These are phyloP conservation scores for Ganoderma leucocontextum DNA, from an alignment of 1,284 basidiomycete species.

Conservation along the genomic window DNA sequence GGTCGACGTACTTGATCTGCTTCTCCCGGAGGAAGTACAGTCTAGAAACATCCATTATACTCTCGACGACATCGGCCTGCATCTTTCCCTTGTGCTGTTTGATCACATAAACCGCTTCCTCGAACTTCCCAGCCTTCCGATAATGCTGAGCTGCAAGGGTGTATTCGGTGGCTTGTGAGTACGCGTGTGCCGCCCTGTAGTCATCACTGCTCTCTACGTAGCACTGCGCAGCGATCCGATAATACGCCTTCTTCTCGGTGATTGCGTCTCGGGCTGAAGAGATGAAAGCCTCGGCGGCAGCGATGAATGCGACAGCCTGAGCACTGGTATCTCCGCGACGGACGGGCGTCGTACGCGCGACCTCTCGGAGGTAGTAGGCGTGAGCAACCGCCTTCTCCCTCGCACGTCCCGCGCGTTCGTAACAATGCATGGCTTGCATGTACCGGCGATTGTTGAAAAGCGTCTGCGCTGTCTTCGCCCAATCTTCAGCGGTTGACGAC, in stretches of 20 bases:
- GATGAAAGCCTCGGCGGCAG: conserved; percentile 59
- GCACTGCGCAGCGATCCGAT: conserved; percentile 61
- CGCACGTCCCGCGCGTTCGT: conserved; percentile 57
- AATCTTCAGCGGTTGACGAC: conserved; percentile 58
- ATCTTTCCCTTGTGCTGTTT: conserved; percentile 45
- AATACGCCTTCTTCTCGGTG: conserved; percentile 48
- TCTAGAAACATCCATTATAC: conserved; percentile 57
- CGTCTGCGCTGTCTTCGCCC: conserved; percentile 58
- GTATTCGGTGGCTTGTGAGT: conserved; percentile 53
- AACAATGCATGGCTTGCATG: conserved; percentile 69
- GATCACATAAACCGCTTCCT: conserved; percentile 60
- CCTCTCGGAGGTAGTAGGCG: conserved; percentile 54
- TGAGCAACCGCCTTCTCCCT: conserved; percentile 56
- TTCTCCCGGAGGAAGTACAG: conserved; percentile 58
- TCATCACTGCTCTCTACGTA: conserved; percentile 53
- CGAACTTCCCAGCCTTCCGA: conserved; percentile 58
- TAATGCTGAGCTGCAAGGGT: conserved; percentile 55
- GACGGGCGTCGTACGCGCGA: conserved; percentile 44
- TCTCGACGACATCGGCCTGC: conserved; percentile 44
- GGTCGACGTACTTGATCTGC: conserved; percentile 51
- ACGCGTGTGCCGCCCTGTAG: conserved; percentile 55
- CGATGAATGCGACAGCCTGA: conserved; percentile 48
- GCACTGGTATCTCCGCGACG: conserved; percentile 43
- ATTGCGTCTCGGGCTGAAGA: conserved; percentile 47
- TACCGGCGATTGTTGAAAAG: conserved; percentile 67